phyloP scores from a whole-genome alignment of 495 filamentous ascomycete species.

The Neurospora intermedia region DNA sequence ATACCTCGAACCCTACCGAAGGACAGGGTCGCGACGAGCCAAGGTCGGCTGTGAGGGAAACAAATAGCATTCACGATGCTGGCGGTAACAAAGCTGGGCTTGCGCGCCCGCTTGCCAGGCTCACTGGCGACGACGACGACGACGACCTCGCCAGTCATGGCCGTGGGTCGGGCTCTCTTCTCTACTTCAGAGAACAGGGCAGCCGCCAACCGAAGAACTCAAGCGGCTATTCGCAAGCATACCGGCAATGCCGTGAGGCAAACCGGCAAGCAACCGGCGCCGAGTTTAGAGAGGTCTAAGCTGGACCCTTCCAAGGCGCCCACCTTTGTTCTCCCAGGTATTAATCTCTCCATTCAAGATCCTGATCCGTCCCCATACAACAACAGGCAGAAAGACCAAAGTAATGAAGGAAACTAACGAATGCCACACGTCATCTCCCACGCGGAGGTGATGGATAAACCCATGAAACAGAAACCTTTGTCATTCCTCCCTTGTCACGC shows the following conservation, averaged over 20 bases:
- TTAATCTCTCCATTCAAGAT: not conserved
- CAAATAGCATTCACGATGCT: not conserved
- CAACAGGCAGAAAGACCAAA: not conserved
- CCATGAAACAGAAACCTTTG: slow-evolving; percentile 14
- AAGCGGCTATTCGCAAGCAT: not conserved
- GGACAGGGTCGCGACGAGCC: not conserved
- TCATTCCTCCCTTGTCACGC: slow-evolving; percentile 13
- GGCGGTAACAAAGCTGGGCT: slow-evolving; percentile 1
- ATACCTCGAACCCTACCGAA: not conserved
- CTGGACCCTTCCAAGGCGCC: not conserved
- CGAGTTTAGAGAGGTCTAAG: not conserved
- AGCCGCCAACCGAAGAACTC: not conserved
- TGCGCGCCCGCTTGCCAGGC: slow-evolving; percentile 4
- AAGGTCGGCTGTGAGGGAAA: not conserved
- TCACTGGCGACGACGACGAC: slow-evolving; percentile 2
- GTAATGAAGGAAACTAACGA: not conserved
- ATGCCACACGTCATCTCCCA: not conserved
- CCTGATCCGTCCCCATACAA: not conserved
- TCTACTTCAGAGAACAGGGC: not conserved
- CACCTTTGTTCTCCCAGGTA: slow-evolving; percentile 3
- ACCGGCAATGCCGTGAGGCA: not conserved
- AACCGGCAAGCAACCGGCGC: not conserved
- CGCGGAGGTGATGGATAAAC: not conserved
- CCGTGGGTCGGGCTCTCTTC: not conserved
- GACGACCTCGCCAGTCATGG: not conserved